Conservation (phyloP, 768 basidiomycete species). For the Coprinopsis strossmayeri region DNA sequence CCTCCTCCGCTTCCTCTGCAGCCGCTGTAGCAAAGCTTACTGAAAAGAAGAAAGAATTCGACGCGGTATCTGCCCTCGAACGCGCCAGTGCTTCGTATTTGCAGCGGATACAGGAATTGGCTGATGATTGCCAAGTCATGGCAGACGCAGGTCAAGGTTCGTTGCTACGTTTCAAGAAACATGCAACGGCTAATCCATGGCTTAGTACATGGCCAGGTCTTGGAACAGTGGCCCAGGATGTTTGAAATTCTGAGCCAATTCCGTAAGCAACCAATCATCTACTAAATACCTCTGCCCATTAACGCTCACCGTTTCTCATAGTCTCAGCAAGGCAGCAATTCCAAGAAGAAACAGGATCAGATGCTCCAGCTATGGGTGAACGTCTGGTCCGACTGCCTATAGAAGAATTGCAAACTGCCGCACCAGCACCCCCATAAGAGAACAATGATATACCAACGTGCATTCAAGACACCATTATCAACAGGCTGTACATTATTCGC, state of each 20-base stretch:
- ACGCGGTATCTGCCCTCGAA: constrained; percentile 69
- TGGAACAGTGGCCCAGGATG: constrained; percentile 81
- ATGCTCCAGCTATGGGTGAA: constrained; percentile 32
- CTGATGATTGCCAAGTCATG: constrained; percentile 71
- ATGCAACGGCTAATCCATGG: background rate
- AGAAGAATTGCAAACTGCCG: constrained; percentile 47
- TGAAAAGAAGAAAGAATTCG: constrained; percentile 80
- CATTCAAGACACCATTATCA: background rate
- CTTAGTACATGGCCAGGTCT: constrained; percentile 68
- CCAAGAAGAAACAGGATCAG: constrained; percentile 17
- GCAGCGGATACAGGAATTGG: constrained; percentile 60
- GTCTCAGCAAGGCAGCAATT: constrained; percentile 43
- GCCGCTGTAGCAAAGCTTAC: constrained; percentile 49
- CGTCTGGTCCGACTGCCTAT: constrained; percentile 70
- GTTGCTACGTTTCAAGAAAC: constrained; percentile 6
- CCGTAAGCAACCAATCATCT: constrained; percentile 35
- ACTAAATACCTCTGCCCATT: background rate
- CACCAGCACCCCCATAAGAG: constrained; percentile 15
- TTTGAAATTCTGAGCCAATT: constrained; percentile 69
- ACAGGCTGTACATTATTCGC: background rate
- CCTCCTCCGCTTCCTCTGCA: constrained; percentile 31
- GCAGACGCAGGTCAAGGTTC: constrained; percentile 69
- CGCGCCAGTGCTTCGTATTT: constrained; percentile 56
- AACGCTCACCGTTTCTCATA: constrained; percentile 16
- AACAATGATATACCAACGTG: background rate